phyloP scores from a whole-genome alignment of 2,329 filamentous ascomycete genomes.

The Epichloe scottii region DNA sequence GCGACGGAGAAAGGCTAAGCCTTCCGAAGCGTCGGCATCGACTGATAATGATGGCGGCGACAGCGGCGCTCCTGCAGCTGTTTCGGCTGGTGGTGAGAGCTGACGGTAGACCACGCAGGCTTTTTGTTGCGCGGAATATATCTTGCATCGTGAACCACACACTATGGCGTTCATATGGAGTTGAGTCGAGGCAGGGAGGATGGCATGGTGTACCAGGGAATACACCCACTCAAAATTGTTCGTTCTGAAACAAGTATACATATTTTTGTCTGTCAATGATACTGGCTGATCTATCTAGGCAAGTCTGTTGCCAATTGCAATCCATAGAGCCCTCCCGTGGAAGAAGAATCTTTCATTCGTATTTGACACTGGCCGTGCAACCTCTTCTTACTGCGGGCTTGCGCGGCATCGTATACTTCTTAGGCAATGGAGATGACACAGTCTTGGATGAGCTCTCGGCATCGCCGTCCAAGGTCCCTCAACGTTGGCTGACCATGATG shows the following conservation, averaged over 20 bases:
- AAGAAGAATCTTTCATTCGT: too few species aligned
- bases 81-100: not conserved
- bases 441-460: too few species aligned
- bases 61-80: conserved; percentile 4
- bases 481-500: too few species aligned
- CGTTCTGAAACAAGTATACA: not conserved
- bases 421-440: too few species aligned
- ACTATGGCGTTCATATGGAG: not conserved
- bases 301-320: too few species aligned
- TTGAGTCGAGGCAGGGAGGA: not conserved
- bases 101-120: not conserved
- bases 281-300: not conserved
- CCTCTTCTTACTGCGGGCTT: too few species aligned
- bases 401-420: too few species aligned
- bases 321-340: too few species aligned
- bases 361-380: too few species aligned
- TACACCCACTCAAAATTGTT: not conserved
- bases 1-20: conserved; percentile 20
- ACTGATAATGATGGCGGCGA: conserved; percentile 6
- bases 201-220: too few species aligned
- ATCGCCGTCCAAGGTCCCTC: too few species aligned
- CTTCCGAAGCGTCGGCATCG: not conserved
- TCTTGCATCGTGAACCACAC: not conserved
- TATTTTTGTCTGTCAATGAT: not conserved
- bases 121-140: not conserved